phyloP scores from a whole-genome alignment of 495 filamentous ascomycete species.

The Talaromyces liani region DNA sequence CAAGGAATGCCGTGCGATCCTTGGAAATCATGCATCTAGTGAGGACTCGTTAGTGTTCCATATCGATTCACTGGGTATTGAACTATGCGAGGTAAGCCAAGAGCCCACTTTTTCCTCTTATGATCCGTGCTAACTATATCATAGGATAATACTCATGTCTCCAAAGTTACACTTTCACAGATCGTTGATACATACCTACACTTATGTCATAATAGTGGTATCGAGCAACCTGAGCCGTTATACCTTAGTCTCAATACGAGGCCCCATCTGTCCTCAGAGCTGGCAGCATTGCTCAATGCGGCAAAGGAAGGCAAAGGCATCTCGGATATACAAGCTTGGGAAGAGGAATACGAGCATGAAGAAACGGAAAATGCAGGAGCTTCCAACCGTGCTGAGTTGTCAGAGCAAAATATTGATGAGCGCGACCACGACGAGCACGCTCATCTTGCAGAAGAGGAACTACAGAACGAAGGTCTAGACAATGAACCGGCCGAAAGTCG shows the following conservation, averaged over 20 bases:
- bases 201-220: constrained; percentile 53
- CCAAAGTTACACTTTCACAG: constrained; percentile 43
- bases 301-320: constrained; percentile 52
- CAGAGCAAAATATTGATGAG: constrained; percentile 5
- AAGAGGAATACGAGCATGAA: constrained; percentile 26
- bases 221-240: constrained; percentile 44
- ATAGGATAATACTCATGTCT: constrained; percentile 38
- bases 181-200: constrained; percentile 51
- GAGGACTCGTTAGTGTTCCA: constrained; percentile 64
- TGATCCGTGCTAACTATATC: constrained; percentile 20
- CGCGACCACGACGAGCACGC: constrained; percentile 12
- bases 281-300: constrained; percentile 43
- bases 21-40: constrained; percentile 56
- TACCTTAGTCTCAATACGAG: constrained; percentile 47
- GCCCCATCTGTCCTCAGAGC: constrained; percentile 29
- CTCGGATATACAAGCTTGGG: constrained; percentile 41
- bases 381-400: neutral
- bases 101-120: neutral
- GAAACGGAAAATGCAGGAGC: constrained; percentile 8
- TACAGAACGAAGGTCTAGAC: neutral
- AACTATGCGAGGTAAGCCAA: constrained; percentile 61
- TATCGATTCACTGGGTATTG: constrained; percentile 59
- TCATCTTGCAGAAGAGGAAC: neutral
- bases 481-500: neutral
- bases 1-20: constrained; percentile 54